A percentile compares a stretch with the other conserved stretches of the same genome.
Conservation (phyloP, 345 rosid genomes). For the Populus nigra region DNA sequence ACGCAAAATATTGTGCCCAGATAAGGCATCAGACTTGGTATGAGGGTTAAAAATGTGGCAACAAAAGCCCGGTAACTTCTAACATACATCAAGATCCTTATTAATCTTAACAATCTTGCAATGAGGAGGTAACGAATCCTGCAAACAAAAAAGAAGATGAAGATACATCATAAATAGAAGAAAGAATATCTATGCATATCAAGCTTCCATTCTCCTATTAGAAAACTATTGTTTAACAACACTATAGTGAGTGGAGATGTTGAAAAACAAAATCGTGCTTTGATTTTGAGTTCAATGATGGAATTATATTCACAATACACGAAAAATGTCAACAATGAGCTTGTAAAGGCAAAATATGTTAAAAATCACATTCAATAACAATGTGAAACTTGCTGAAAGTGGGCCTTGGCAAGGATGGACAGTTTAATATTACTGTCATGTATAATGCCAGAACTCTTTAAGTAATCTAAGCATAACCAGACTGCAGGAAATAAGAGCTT, state of each 20-base stretch:
- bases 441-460: no score
- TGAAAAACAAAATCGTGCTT: not conserved
- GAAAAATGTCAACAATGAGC: no score
- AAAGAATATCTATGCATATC: not conserved
- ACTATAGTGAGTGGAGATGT: not conserved
- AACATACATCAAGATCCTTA: constrained; percentile 83
- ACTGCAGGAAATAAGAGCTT: no score
- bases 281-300: constrained; percentile 1
- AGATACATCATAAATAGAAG: not conserved
- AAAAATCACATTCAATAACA: no score
- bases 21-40: constrained; percentile 97
- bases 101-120: constrained; percentile 88
- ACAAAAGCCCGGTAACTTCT: constrained; percentile 74
- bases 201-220: not conserved
- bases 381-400: no score
- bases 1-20: constrained; percentile 86
- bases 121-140: constrained; percentile 99
- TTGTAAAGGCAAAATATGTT: no score
- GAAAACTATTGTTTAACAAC: not conserved
- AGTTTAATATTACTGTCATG: no score
- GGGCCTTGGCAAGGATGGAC: no score
- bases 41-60: constrained; percentile 80
- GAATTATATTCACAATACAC: no score
- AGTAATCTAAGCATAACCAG: no score
- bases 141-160: constrained; percentile 21